Conservation (phyloP, 768 basidiomycete species). For the Lentinula edodes region DNA sequence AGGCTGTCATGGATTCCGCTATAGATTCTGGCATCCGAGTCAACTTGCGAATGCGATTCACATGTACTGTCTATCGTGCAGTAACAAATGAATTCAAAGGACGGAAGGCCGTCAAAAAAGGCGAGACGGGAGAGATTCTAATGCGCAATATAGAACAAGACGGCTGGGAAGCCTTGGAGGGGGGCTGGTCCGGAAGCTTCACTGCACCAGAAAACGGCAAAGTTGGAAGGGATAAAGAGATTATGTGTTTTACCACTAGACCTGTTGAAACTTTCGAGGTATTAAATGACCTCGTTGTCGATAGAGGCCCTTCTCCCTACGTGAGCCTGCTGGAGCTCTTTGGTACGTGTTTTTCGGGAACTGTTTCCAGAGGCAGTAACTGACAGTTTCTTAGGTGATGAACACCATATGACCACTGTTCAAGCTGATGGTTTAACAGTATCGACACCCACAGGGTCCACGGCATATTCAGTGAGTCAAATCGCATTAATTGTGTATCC, state of each 20-base stretch:
- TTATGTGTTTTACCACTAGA: conserved; percentile 95
- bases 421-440: conserved; percentile 96
- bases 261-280: conserved; percentile 96
- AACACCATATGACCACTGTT: conserved; percentile 98
- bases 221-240: conserved; percentile 82
- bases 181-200: conserved; percentile 51
- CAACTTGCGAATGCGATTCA: conserved; percentile 98
- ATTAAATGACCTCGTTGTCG: conserved; percentile 95
- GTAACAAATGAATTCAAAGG: conserved; percentile 65
- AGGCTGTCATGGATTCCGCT: conserved; percentile 77
- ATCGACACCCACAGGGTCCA: conserved; percentile 96
- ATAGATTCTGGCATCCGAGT: conserved; percentile 94
- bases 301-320: conserved; percentile 96
- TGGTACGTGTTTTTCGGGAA: conserved; percentile 47
- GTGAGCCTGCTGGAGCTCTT: conserved; percentile 95
- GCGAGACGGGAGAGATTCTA: conserved; percentile 92
- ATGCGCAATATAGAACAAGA: conserved; percentile 88
- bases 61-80: conserved; percentile 95
- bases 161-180: conserved; percentile 96
- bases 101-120: conserved; percentile 85
- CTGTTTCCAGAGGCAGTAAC: neutral
- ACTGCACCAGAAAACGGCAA: conserved; percentile 37
- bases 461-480: conserved; percentile 84
- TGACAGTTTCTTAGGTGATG: conserved; percentile 63
- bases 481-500: neutral